phyloP scores from a whole-genome alignment of 2,329 filamentous ascomycete species.

The Fusarium scirpi region DNA sequence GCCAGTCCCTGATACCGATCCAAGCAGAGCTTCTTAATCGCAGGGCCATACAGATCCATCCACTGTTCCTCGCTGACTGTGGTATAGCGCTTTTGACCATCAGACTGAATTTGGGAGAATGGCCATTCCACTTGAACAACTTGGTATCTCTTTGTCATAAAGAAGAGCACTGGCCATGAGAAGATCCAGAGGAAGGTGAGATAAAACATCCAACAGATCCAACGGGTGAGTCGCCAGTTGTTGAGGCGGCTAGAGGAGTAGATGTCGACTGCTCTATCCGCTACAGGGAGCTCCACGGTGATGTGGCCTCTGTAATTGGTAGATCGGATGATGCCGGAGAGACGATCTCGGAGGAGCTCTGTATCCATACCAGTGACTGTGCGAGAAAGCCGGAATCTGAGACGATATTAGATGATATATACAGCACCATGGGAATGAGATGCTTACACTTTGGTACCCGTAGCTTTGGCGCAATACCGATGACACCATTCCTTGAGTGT shows the following conservation, averaged over 20 bases:
- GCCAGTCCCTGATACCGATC: constrained; percentile 39
- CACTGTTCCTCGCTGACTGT: constrained; percentile 39
- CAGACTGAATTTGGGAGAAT: constrained; percentile 13
- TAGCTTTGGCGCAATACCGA: constrained; percentile 35
- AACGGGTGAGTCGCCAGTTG: constrained; percentile 31
- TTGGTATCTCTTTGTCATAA: constrained; percentile 35
- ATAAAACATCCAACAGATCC: constrained; percentile 43
- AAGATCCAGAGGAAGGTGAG: constrained; percentile 42
- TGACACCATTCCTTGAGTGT: constrained; percentile 41
- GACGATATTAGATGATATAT: neutral
- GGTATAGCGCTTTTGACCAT: constrained; percentile 25
- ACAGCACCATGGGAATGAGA: fast-evolving
- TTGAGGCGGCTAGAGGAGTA: constrained; percentile 36
- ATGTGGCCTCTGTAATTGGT: constrained; percentile 40
- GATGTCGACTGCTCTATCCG: constrained; percentile 41
- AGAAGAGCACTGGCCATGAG: constrained; percentile 39
- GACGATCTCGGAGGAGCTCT: neutral
- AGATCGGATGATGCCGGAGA: constrained; percentile 11
- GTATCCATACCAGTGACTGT: constrained; percentile 32
- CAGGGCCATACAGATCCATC: constrained; percentile 26
- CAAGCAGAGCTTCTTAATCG: constrained; percentile 33
- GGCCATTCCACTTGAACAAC: constrained; percentile 36
- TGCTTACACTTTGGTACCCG: constrained; percentile 34
- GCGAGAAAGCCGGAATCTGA: constrained; percentile 36
- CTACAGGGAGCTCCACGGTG: constrained; percentile 32